Evolutionary conservation across 2,329 filamentous ascomycete genomes (phyloP).

Genomic region (Pseudocercospora musae): DNA sequence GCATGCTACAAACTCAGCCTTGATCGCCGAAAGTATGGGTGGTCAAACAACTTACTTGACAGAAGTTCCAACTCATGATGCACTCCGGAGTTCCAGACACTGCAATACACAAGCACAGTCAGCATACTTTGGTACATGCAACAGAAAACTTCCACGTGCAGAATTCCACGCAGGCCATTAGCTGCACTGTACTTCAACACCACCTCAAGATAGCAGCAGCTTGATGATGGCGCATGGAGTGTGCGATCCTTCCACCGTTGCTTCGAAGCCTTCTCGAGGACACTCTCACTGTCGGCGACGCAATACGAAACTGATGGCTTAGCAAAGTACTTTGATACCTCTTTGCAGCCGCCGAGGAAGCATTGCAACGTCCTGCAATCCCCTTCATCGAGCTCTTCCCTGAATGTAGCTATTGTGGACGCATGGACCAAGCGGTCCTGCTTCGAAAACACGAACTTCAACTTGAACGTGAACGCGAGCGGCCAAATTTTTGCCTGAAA

Average conservation of each 20-base stretch:
- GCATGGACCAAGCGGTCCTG: no score
- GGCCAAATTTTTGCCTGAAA: no score
- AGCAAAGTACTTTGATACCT: not conserved
- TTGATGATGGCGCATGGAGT: not conserved
- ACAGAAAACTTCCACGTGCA: not conserved
- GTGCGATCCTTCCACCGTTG: not conserved
- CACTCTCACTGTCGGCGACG: not conserved
- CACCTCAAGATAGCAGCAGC: not conserved
- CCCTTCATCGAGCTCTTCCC: not conserved
- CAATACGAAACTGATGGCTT: not conserved
- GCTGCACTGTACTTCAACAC: not conserved
- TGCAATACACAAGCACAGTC: not conserved
- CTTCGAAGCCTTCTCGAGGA: not conserved
- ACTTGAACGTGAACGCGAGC: no score
- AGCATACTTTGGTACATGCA: not conserved
- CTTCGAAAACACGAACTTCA: no score
- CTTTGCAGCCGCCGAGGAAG: not conserved
- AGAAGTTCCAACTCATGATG: not conserved
- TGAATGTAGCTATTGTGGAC: not conserved
- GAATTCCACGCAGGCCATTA: not conserved
- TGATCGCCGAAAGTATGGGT: not conserved
- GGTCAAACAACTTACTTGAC: not conserved
- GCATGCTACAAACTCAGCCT: not conserved
- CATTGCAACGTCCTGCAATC: not conserved
- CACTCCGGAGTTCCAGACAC: not conserved